These are phyloP conservation scores for Fallopia convolvulus DNA, from an alignment of 148 eudicot species.

Conservation along the genomic window DNA sequence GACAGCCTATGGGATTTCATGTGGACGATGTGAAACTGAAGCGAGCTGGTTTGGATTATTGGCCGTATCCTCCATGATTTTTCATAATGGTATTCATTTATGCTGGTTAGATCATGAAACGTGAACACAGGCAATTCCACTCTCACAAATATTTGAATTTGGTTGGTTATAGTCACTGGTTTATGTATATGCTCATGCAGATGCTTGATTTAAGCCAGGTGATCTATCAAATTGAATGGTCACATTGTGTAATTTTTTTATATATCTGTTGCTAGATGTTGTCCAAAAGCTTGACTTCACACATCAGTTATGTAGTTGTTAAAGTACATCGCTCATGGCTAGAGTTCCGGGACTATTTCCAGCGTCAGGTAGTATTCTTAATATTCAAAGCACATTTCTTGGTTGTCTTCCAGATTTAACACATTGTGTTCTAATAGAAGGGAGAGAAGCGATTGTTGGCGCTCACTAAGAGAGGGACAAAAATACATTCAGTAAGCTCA, in stretches of 20 bases:
- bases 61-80: slow-evolving; percentile 79
- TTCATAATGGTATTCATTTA: not conserved
- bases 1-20: slow-evolving; percentile 85
- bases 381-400: not conserved
- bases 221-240: not conserved
- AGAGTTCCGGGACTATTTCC: slow-evolving; percentile 73
- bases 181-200: not conserved
- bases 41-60: slow-evolving; percentile 97
- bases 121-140: not conserved
- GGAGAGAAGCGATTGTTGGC: slow-evolving; percentile 88
- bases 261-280: not conserved
- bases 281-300: slow-evolving; percentile 26
- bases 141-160: not conserved
- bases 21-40: slow-evolving; percentile 80
- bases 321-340: slow-evolving; percentile 88
- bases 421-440: slow-evolving; percentile 30
- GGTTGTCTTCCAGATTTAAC: not conserved
- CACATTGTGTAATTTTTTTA: not conserved
- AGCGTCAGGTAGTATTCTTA: slow-evolving; percentile 44
- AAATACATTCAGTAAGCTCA: slow-evolving; percentile 68
- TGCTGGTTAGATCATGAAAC: not conserved
- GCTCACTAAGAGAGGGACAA: slow-evolving; percentile 77
- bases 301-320: slow-evolving; percentile 76
- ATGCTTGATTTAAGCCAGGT: not conserved
- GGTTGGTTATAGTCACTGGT: not conserved